These are phyloP conservation scores for Cymbidium sinense DNA, from an alignment of 106 monocot genomes.

Conservation along the genomic window DNA sequence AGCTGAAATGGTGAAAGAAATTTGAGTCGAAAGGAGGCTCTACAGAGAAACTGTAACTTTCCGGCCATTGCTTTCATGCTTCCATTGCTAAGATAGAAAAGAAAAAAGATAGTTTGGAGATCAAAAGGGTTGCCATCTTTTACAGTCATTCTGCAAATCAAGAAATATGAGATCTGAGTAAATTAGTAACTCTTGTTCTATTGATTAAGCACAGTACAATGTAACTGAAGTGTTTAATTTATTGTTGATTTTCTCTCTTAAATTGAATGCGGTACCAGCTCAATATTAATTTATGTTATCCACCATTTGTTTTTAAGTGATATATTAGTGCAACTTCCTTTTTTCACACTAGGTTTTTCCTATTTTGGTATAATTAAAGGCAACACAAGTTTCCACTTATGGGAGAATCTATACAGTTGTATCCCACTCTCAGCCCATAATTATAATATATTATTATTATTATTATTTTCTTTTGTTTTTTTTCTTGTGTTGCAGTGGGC, in stretches of 20 bases:
- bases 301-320: background rate
- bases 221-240: too few relatives aligned
- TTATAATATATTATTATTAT: background rate
- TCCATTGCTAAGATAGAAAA: background rate
- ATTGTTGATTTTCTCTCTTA: too few relatives aligned
- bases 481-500: background rate
- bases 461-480: background rate
- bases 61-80: background rate
- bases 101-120: background rate
- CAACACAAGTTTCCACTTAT: constrained; percentile 2
- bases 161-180: background rate
- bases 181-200: too few relatives aligned
- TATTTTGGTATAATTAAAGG: background rate
- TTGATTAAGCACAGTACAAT: too few relatives aligned
- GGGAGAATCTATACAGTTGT: constrained; percentile 3
- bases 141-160: background rate
- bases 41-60: background rate
- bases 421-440: background rate
- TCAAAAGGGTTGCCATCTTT: background rate
- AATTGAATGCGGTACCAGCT: background rate
- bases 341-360: background rate
- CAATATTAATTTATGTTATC: background rate
- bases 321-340: background rate
- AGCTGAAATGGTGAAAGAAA: background rate
- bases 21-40: background rate